Percentiles rank a stretch among this genome's conserved stretches.
Conservation (phyloP, 2,329 filamentous ascomycete genomes). For the Eutypa lata region DNA sequence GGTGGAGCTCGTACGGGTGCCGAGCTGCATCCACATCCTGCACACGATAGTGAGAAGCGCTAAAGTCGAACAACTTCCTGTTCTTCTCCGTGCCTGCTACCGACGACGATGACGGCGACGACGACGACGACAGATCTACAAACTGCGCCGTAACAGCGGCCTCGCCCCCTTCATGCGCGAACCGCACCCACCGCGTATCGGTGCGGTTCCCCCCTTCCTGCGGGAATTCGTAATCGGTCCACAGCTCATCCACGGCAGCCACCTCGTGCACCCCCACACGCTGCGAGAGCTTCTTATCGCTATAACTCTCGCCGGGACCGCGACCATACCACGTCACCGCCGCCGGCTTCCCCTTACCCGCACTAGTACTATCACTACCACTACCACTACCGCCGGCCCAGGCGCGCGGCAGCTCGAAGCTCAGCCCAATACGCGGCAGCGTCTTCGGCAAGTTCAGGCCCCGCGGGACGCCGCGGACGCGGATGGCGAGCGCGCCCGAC, state of each 20-base stretch:
- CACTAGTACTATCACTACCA: no score
- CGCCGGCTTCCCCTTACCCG: no score
- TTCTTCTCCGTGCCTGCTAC: constrained; percentile 31
- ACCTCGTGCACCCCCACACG: constrained; percentile 48
- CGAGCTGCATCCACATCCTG: constrained; percentile 53
- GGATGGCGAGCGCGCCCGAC: constrained; percentile 44
- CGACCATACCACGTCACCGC: constrained; percentile 60
- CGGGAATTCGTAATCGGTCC: constrained; percentile 63
- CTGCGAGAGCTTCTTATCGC: constrained; percentile 63
- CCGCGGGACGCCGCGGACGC: constrained; percentile 43
- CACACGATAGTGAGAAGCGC: constrained; percentile 51
- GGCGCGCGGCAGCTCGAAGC: constrained; percentile 32
- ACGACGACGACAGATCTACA: constrained; percentile 16
- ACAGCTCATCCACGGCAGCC: constrained; percentile 46
- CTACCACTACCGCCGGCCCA: constrained; percentile 13
- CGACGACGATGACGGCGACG: constrained; percentile 9
- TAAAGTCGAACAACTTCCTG: constrained; percentile 50
- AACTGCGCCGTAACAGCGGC: constrained; percentile 24
- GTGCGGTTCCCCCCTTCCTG: constrained; percentile 65
- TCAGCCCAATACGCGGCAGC: constrained; percentile 61
- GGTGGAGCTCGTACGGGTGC: constrained; percentile 62
- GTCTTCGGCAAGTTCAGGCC: constrained; percentile 52
- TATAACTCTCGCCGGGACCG: constrained; percentile 65
- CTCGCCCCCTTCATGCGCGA: constrained; percentile 25
- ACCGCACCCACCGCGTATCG: constrained; percentile 58